A percentile compares a stretch with the other conserved stretches of the same genome.
These are phyloP conservation scores for Lachancea sp. DNA, from an alignment of 805 yeast species.

Conservation along the genomic window DNA sequence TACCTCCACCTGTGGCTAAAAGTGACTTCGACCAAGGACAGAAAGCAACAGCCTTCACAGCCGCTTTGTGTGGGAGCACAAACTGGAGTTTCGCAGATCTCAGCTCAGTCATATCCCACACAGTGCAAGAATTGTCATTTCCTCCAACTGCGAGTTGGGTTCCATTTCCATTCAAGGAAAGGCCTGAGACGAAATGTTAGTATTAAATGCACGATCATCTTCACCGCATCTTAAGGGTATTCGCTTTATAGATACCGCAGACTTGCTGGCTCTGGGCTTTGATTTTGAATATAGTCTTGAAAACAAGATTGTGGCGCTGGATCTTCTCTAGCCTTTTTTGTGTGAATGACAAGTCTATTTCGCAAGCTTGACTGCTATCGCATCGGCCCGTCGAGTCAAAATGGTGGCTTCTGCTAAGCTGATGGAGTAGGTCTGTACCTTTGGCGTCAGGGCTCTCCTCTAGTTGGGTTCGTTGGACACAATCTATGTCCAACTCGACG, in stretches of 20 bases:
- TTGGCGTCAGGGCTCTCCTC: background rate
- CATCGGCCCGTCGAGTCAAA: background rate
- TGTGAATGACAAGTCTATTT: background rate
- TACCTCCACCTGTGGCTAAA: slow-evolving; percentile 88
- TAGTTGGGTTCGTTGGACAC: background rate
- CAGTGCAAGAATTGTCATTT: slow-evolving; percentile 71
- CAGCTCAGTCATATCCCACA: slow-evolving; percentile 58
- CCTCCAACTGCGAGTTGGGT: slow-evolving; percentile 72
- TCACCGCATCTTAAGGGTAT: too few species aligned
- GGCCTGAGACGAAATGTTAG: slow-evolving; percentile 32
- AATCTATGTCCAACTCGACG: slow-evolving; percentile 19
- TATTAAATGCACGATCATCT: too few species aligned
- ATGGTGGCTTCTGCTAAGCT: background rate
- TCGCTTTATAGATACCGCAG: slow-evolving; percentile 40
- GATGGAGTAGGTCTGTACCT: background rate
- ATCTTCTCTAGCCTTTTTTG: background rate
- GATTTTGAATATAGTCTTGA: slow-evolving; percentile 24
- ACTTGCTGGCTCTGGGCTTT: slow-evolving; percentile 52
- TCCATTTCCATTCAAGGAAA: slow-evolving; percentile 50
- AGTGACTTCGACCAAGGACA: slow-evolving; percentile 85
- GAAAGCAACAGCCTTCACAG: slow-evolving; percentile 82
- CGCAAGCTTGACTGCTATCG: background rate
- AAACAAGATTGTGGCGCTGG: background rate
- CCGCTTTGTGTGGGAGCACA: slow-evolving; percentile 65
- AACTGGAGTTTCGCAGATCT: slow-evolving; percentile 40